Base-by-base conservation (phyloP, 441 rosid genomes). In the Adansonia grandidieri region DNA sequence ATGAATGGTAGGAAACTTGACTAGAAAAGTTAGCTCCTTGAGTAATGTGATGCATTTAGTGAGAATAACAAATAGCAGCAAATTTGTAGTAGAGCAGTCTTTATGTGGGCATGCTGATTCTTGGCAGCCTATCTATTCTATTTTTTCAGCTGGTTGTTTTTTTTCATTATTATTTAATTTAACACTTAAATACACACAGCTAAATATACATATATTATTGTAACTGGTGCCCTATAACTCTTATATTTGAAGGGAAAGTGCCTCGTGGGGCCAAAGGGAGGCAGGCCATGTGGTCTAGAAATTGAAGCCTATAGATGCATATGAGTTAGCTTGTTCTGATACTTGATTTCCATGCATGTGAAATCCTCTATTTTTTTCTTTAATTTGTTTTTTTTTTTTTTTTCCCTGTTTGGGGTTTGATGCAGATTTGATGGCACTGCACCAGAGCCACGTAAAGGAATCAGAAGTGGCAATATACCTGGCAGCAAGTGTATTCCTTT, bases 401-500 rank as follows among this genome's bases (percentile, higher is more conserved):
- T 10, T 56, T 54, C 17, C 17, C 32, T 54, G 42, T 68, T 57
- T 72, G 45, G 6, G 53, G 19, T 22, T 60, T 82, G 19, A 78
- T 82, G 80, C 89, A 89, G 95, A 88, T 95, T 95, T 86, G 93
- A 93, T 50, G 98, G 98, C 56, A 69, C 86, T 81, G 97, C 89
- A 42, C 91, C 94, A 9, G 98, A 95, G 80, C 98, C 96, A 32
- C 92, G 97, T 48, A 95, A 95, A 82, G 98, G 97, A 76, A 84
- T 93, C 75, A 90, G 89, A 77, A 90, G 98, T 66, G 98, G 98
- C 75, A 98, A 95, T 84, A 87, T 95, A 44, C 98, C 98, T 72
- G 93, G 92, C 64, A 93, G 98, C 93, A 92, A 91, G 83, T 95
- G 97, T 82, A 81, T 92, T 80, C 96, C 98, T 78, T 95, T 93